Evolutionary conservation across 139 green algal genomes (phyloP).

Genomic region (Diplosphaera chodatii): DNA sequence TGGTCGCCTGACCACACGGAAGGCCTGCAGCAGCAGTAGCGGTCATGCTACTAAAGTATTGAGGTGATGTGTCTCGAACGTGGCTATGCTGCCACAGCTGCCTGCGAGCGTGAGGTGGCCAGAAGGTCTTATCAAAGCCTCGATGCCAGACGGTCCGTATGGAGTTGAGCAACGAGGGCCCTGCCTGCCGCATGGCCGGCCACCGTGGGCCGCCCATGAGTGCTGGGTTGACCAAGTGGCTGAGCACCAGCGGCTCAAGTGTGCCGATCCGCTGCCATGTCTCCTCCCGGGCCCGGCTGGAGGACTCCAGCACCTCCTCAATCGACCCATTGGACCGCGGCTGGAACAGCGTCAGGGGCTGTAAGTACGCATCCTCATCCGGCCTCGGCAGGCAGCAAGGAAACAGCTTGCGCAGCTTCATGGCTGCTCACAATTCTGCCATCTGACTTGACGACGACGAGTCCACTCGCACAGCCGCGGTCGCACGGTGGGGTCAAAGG

Average conservation of each 20-base stretch:
- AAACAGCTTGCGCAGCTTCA: too few species aligned
- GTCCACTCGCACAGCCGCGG: too few species aligned
- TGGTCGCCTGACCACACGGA: conserved; percentile 37
- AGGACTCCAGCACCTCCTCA: conserved; percentile 41
- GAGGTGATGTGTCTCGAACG: too few species aligned
- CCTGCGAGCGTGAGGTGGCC: too few species aligned
- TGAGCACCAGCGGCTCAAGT: conserved; percentile 39
- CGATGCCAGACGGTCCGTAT: too few species aligned
- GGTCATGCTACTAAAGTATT: too few species aligned
- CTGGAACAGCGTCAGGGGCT: conserved; percentile 46
- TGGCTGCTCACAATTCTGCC: too few species aligned
- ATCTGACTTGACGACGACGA: too few species aligned
- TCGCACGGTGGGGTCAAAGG: too few species aligned
- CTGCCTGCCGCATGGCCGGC: conserved; percentile 19
- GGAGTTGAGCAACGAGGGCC: too few species aligned
- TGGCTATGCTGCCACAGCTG: too few species aligned
- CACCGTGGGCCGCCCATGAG: conserved; percentile 29
- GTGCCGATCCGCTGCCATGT: conserved; percentile 32
- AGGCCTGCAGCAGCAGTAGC: conserved; percentile 28
- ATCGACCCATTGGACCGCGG: conserved; percentile 17
- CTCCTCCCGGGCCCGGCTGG: conserved; percentile 20
- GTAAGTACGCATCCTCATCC: conserved; percentile 23
- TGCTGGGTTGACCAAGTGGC: conserved; percentile 14
- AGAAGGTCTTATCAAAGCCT: too few species aligned
- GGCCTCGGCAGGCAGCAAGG: conserved; percentile 13